A percentile compares a stretch with the other conserved stretches of the same genome.
phyloP scores from a whole-genome alignment of 345 rosid genomes.

The Acer negundo region DNA sequence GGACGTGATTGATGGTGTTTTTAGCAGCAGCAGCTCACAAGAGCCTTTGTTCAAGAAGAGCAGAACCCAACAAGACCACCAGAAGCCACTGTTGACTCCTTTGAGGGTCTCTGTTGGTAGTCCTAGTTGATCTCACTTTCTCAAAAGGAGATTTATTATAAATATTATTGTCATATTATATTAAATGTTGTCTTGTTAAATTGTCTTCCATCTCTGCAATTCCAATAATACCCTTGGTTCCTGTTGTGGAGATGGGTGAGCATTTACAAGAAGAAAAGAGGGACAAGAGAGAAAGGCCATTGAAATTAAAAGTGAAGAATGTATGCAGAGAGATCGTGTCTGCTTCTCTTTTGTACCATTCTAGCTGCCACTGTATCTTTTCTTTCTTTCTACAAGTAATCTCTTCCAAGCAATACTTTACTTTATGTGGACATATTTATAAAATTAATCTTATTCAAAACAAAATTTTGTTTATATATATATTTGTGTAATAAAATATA shows the following conservation, averaged over 20 bases:
- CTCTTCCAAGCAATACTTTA: slow-evolving; percentile 24
- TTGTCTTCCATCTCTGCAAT: slow-evolving; percentile 36
- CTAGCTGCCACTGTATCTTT: slow-evolving; percentile 19
- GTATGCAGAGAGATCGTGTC: background rate
- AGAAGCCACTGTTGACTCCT: slow-evolving; percentile 24
- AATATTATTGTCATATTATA: too few relatives aligned
- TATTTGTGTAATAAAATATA: too few relatives aligned
- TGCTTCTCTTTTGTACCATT: slow-evolving; percentile 9
- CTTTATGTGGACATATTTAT: slow-evolving; percentile 30
- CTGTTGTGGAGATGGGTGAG: slow-evolving; percentile 29
- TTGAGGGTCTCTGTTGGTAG: slow-evolving; percentile 44
- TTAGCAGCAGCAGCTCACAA: slow-evolving; percentile 32
- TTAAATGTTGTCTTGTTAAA: background rate
- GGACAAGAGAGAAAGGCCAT: slow-evolving; percentile 10
- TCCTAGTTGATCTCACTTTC: slow-evolving; percentile 27
- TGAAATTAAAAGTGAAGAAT: slow-evolving; percentile 14
- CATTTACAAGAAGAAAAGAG: slow-evolving; percentile 30
- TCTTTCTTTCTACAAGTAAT: slow-evolving; percentile 23
- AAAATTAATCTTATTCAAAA: slow-evolving; percentile 24
- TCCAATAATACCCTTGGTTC: slow-evolving; percentile 36
- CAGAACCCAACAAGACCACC: slow-evolving; percentile 36
- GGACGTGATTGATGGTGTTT: slow-evolving; percentile 59
- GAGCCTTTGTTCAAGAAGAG: slow-evolving; percentile 55
- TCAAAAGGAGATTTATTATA: slow-evolving; percentile 13
- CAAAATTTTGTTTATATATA: slow-evolving; percentile 21